Evolutionary conservation across 495 filamentous ascomycete genomes (phyloP).

Genomic region (Chaetomium fimeti): DNA sequence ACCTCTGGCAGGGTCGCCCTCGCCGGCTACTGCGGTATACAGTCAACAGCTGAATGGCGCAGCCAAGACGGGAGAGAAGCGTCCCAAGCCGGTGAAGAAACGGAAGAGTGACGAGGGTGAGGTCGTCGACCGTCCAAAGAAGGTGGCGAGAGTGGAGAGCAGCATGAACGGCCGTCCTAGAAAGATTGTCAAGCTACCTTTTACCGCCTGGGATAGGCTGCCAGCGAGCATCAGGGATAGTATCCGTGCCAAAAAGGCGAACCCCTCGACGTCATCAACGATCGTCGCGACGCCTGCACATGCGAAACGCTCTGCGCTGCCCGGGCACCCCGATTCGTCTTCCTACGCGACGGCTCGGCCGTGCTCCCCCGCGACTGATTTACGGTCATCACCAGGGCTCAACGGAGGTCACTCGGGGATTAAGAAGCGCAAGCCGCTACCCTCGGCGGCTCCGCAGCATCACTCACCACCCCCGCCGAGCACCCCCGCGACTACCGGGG

Average conservation of each 20-base stretch:
- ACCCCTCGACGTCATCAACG: constrained; percentile 13
- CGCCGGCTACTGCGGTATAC: neutral
- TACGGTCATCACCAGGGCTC: constrained; percentile 11
- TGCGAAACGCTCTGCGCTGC: constrained; percentile 16
- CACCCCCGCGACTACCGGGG: constrained; percentile 11
- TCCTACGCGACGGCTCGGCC: neutral
- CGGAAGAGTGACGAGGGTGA: constrained; percentile 37
- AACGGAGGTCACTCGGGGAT: neutral
- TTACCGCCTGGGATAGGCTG: constrained; percentile 26
- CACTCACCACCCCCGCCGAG: constrained; percentile 15
- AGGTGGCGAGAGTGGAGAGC: constrained; percentile 38
- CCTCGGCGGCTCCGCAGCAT: constrained; percentile 34
- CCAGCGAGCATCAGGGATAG: constrained; percentile 8
- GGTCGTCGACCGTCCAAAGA: constrained; percentile 37
- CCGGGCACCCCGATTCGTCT: constrained; percentile 2
- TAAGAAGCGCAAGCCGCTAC: constrained; percentile 42
- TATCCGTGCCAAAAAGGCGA: constrained; percentile 2
- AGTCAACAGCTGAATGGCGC: constrained; percentile 15
- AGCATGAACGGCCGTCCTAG: constrained; percentile 24
- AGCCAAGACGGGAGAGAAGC: constrained; percentile 23
- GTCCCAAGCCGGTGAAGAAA: constrained; percentile 33
- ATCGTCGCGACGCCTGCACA: constrained; percentile 24
- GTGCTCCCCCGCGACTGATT: neutral
- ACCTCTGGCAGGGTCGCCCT: constrained; percentile 20
- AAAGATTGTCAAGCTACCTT: constrained; percentile 30